Evolutionary conservation across 176 grass and related monocot genomes (phyloP).

Genomic region (Saccharum officinarum): DNA sequence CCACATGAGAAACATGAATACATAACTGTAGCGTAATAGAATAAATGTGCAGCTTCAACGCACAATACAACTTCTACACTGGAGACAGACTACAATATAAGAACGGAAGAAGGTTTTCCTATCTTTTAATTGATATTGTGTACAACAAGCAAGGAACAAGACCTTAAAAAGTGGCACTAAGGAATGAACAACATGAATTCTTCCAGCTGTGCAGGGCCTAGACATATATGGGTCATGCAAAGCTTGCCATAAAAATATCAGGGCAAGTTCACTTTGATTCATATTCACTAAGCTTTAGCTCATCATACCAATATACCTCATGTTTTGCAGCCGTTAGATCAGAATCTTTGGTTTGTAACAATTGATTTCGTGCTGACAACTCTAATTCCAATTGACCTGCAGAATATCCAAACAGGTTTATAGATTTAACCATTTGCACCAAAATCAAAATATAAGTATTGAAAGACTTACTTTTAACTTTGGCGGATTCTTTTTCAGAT

Average conservation of each 20-base stretch:
- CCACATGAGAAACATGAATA: not conserved
- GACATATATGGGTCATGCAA: not conserved
- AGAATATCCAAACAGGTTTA: constrained; percentile 36
- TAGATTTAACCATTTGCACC: constrained; percentile 11
- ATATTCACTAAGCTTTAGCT: constrained; percentile 21
- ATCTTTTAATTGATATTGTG: constrained; percentile 7
- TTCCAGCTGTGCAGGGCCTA: not conserved
- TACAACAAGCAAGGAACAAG: not conserved
- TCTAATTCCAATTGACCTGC: constrained; percentile 84
- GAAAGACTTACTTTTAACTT: constrained; percentile 78
- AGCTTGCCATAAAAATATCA: constrained; percentile 17
- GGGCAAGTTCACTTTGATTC: not conserved
- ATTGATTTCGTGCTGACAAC: constrained; percentile 68
- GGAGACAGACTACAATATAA: not conserved
- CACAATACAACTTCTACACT: constrained; percentile 12
- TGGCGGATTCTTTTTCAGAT: constrained; percentile 71
- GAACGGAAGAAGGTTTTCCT: not conserved
- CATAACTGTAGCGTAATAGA: not conserved
- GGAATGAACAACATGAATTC: not conserved
- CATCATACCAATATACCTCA: constrained; percentile 55
- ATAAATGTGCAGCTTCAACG: not conserved
- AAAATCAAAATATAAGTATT: constrained; percentile 35
- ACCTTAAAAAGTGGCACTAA: not conserved
- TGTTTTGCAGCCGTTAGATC: constrained; percentile 68
- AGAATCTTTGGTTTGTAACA: constrained; percentile 75